Percentiles rank a stretch among this genome's conserved stretches.
Conservation (phyloP, 192 early-diverging fungal species). For the Entophlyctis helioformis region DNA sequence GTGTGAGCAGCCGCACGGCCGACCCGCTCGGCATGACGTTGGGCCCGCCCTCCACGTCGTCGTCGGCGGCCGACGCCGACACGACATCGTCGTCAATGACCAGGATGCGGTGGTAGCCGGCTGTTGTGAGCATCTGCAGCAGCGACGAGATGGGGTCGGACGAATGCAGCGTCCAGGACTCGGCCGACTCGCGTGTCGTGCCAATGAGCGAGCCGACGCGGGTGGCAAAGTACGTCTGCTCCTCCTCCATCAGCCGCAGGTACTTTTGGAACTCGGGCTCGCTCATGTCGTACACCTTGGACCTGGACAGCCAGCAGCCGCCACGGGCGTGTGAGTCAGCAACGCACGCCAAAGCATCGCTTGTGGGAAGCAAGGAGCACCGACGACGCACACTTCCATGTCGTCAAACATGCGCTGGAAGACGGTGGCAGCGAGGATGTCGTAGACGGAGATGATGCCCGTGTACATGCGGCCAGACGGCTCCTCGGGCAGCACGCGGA, state of each 20-base stretch:
- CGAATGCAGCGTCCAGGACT: constrained; percentile 26
- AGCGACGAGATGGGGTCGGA: constrained; percentile 22
- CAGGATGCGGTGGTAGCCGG: constrained; percentile 25
- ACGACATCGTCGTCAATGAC: constrained; percentile 26
- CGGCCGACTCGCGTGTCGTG: constrained; percentile 14
- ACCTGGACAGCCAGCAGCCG: too few species aligned
- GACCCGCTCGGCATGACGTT: constrained; percentile 7
- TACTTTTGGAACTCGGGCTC: neutral
- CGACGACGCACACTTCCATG: constrained; percentile 6
- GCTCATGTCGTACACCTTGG: neutral
- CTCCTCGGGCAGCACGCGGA: constrained; percentile 1
- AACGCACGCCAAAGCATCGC: neutral
- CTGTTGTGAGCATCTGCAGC: constrained; percentile 20
- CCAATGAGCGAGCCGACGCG: constrained; percentile 21
- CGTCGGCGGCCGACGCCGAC: neutral
- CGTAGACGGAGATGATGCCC: constrained; percentile 38
- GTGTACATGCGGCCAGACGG: constrained; percentile 4
- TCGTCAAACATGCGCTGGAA: constrained; percentile 35
- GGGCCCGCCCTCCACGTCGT: constrained; percentile 6
- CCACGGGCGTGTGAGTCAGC: too few species aligned
- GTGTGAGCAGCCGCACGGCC: constrained; percentile 19
- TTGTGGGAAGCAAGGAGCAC: neutral
- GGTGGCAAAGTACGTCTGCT: constrained; percentile 23
- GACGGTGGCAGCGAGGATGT: constrained; percentile 31
- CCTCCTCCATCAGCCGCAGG: constrained; percentile 6